Percentiles rank a stretch among this genome's conserved stretches.
Evolutionary conservation across 495 filamentous ascomycete species (phyloP).

Genomic region (Aspergillus mulundensis): DNA sequence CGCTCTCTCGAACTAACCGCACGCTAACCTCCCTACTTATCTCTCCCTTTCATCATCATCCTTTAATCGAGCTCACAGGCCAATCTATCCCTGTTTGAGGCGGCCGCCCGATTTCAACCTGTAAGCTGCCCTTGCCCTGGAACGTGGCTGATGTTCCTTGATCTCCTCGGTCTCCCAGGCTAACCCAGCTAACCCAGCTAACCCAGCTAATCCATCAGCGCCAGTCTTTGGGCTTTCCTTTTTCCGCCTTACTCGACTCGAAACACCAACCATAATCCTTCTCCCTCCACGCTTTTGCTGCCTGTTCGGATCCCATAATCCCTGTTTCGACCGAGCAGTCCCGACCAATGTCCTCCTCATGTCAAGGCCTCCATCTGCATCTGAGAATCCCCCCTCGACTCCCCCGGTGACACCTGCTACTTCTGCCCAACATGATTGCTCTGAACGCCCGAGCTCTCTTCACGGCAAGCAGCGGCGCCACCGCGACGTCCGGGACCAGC

Average conservation of each 20-base stretch:
- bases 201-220: constrained; percentile 18
- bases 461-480: constrained; percentile 42
- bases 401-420: constrained; percentile 49
- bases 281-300: constrained; percentile 15
- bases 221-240: constrained; percentile 20
- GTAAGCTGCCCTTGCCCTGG: constrained; percentile 30
- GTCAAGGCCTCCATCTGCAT: constrained; percentile 50
- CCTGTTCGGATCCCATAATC: constrained; percentile 24
- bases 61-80: constrained; percentile 7
- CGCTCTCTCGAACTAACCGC: constrained; percentile 12
- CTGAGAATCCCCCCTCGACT: constrained; percentile 44
- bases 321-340: constrained; percentile 30
- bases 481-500: constrained; percentile 30
- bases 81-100: constrained; percentile 4
- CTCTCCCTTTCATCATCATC: constrained; percentile 5
- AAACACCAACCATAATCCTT: constrained; percentile 22
- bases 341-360: constrained; percentile 55
- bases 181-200: too few species aligned
- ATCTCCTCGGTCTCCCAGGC: constrained; percentile 19
- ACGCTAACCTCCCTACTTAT: neutral
- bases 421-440: constrained; percentile 47
- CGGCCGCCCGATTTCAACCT: constrained; percentile 23
- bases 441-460: constrained; percentile 28
- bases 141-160: constrained; percentile 31
- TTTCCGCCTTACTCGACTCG: constrained; percentile 7